A percentile compares a stretch with the other conserved stretches of the same genome.
phyloP scores from a whole-genome alignment of 2,329 filamentous ascomycete genomes.

The Dactylellina leptospora region DNA sequence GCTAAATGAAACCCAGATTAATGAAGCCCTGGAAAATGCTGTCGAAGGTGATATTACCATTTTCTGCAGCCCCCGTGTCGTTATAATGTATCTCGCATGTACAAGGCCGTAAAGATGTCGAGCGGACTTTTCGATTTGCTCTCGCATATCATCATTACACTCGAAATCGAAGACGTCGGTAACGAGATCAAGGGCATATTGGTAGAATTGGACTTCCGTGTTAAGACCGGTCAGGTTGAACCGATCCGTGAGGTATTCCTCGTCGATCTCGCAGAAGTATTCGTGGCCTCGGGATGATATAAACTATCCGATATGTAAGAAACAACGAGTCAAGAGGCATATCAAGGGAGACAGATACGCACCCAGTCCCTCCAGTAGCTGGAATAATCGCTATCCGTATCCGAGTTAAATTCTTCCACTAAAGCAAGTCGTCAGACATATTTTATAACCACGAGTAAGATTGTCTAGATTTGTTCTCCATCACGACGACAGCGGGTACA shows the following conservation, averaged over 20 bases:
- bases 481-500: background rate
- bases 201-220: slow-evolving; percentile 97
- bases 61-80: slow-evolving; percentile 89
- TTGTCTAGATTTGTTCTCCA: background rate
- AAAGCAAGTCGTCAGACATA: background rate
- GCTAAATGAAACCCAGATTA: slow-evolving; percentile 64
- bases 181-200: slow-evolving; percentile 96
- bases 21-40: background rate
- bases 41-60: slow-evolving; percentile 73
- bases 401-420: slow-evolving; percentile 96
- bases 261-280: slow-evolving; percentile 99
- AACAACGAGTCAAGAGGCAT: no score
- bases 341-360: slow-evolving; percentile 61
- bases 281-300: slow-evolving; percentile 97
- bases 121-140: slow-evolving; percentile 97
- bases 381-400: slow-evolving; percentile 98
- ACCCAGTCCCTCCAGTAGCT: slow-evolving; percentile 99
- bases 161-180: slow-evolving; percentile 99
- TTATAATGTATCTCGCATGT: slow-evolving; percentile 95
- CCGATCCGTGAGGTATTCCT: slow-evolving; percentile 96
- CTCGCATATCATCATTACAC: slow-evolving; percentile 97
- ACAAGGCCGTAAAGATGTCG: slow-evolving; percentile 95
- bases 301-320: slow-evolving; percentile 71
- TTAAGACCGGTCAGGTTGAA: slow-evolving; percentile 98
- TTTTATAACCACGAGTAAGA: background rate